Conservation (phyloP, 371 early-diverging fungal genomes). For the Haplosporangium sp. region DNA sequence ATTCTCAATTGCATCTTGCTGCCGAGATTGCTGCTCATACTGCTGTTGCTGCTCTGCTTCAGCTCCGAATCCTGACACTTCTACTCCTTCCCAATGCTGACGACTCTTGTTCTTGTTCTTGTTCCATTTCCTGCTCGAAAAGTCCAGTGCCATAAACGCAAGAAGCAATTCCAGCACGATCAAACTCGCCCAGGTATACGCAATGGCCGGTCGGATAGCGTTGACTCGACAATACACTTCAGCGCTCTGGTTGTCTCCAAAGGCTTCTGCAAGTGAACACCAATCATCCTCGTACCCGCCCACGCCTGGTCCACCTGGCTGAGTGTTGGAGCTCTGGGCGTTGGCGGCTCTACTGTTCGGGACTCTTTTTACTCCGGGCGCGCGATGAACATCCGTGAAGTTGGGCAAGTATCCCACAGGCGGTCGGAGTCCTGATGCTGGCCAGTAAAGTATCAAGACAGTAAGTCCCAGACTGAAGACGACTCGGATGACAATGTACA, state of each 20-base stretch:
- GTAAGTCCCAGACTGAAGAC: constrained; percentile 22
- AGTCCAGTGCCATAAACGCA: constrained; percentile 28
- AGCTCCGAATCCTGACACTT: background rate
- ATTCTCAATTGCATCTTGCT: too few species aligned
- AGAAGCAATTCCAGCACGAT: constrained; percentile 27
- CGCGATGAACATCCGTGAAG: background rate
- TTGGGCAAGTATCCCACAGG: constrained; percentile 15
- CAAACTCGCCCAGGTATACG: constrained; percentile 31
- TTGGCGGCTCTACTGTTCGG: background rate
- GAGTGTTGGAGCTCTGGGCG: background rate
- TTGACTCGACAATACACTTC: constrained; percentile 33
- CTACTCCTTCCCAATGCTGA: background rate
- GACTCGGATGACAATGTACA: constrained; percentile 26
- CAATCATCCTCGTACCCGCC: background rate
- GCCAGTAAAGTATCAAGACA: constrained; percentile 39
- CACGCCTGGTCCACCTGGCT: background rate
- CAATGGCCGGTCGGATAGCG: constrained; percentile 22
- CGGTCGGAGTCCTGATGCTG: constrained; percentile 13
- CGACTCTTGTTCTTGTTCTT: background rate
- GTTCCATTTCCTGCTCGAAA: constrained; percentile 1
- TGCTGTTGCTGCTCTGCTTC: background rate
- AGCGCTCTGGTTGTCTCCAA: constrained; percentile 39
- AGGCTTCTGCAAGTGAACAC: constrained; percentile 35
- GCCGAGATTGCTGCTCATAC: too few species aligned
- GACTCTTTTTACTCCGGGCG: background rate